Base-by-base conservation (phyloP, 192 early-diverging fungal genomes). In the Powellomyces hirtus region DNA sequence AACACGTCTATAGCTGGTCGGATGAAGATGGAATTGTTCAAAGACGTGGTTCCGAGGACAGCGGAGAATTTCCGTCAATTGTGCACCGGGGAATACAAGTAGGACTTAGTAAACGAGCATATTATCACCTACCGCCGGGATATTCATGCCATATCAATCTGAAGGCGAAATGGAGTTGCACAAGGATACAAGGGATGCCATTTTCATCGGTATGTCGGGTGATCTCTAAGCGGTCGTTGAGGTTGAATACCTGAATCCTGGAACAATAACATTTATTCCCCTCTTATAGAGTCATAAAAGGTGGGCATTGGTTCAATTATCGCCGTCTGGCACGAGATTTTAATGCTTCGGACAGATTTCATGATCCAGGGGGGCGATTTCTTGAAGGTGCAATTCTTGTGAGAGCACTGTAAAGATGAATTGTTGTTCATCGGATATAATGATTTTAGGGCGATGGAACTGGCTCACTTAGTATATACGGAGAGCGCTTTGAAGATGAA, bases 1-100 rank as follows among this genome's bases (percentile, higher is more conserved):
- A 1, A 62, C 11, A 18, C 55, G 22, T 38, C 46, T 38, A 1
- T 34, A 77, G 83, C 68, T 36, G 83, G 83, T 7, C 67, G 83
- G 11, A 72, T 85, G 50, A 81, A 85, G 49, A 82, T 85, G 80
- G 83, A 85, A 59, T 74, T 84, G 10, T 89, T 88, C 79, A 81
- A 81, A 44, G 89, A 97, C 66, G 86, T 89, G 35, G 89, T 90
- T 20, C 96, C 96, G 73, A 90, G 89, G 84, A 96, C 94, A n/a
- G 89, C 89, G 35, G 92, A 98, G 76, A 98, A 98, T 89, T 98
- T 98, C 79, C 84, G 92, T 63, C 94, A 96, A 77, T 64, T 96
- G 10, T 96, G 94, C 68, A 94, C 93, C 26, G 94, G 94, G 45
- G 94, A 96, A 82, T 91, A 86, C 81, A 79, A 75, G 77, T 77